Percentiles rank a stretch among this genome's conserved stretches.
Evolutionary conservation across 441 rosid species (phyloP).

Genomic region (Pelargonium exstipulatum): DNA sequence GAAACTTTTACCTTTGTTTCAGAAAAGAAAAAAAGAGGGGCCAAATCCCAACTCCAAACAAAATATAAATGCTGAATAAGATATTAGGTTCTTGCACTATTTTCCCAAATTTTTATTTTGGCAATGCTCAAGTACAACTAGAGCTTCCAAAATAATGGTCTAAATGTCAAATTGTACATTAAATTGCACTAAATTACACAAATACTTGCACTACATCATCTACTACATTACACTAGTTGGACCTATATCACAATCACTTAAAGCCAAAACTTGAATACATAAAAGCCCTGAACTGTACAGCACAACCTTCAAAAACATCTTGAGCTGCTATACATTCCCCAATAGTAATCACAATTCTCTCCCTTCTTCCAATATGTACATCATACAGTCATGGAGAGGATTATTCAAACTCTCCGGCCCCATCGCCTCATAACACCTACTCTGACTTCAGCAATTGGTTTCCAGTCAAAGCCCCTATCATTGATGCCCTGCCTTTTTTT

Average conservation of each 20-base stretch:
- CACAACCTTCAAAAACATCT: constrained; percentile 16
- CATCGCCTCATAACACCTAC: constrained; percentile 7
- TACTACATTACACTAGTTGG: no score
- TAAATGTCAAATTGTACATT: no score
- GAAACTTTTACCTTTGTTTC: no score
- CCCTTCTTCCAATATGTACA: constrained; percentile 16
- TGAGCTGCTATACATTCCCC: constrained; percentile 21
- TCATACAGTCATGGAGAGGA: background rate
- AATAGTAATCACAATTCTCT: background rate
- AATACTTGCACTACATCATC: no score
- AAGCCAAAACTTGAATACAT: constrained; percentile 27
- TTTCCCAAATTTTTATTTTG: no score
- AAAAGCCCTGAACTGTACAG: constrained; percentile 23
- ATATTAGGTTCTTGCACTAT: no score
- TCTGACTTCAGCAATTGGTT: background rate
- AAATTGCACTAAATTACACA: no score
- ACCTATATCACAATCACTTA: background rate
- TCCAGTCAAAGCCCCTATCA: constrained; percentile 8
- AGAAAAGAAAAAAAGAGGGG: no score
- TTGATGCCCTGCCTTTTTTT: constrained; percentile 16
- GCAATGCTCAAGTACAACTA: no score
- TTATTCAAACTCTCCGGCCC: background rate
- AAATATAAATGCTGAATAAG: no score
- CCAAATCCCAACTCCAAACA: no score
- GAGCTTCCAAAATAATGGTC: no score